Conservation (phyloP, 2,329 filamentous ascomycete genomes). For the Pseudofabraea citricarpa region DNA sequence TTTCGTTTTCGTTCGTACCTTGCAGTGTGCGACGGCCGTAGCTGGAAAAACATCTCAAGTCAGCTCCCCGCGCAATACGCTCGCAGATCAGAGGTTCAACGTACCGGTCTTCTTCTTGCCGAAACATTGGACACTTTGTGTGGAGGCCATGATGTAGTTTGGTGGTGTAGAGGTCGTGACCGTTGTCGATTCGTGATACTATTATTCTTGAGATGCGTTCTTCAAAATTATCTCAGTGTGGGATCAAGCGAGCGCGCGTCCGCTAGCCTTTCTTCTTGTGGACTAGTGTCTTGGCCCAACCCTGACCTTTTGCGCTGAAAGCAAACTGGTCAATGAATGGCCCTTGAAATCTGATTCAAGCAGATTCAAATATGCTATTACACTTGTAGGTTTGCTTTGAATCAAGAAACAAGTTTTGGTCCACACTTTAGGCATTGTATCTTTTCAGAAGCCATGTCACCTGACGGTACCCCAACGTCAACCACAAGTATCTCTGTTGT, state of each 20-base stretch:
- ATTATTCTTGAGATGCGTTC: background rate
- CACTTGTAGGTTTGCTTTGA: too few relatives aligned
- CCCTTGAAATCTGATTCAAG: too few relatives aligned
- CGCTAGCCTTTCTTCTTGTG: background rate
- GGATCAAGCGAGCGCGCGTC: background rate
- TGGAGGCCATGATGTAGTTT: slow-evolving; percentile 44
- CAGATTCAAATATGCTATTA: too few relatives aligned
- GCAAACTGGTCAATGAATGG: too few relatives aligned
- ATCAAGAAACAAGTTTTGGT: too few relatives aligned
- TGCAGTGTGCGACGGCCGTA: slow-evolving; percentile 72
- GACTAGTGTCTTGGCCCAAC: too few relatives aligned
- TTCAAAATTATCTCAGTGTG: background rate
- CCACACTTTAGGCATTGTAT: too few relatives aligned
- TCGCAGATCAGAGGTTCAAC: slow-evolving; percentile 4
- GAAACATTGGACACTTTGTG: slow-evolving; percentile 94
- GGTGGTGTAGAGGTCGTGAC: slow-evolving; percentile 3
- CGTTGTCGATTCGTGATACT: background rate
- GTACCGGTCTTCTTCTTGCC: slow-evolving; percentile 82
- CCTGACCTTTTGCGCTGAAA: too few relatives aligned
- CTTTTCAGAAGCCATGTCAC: too few relatives aligned
- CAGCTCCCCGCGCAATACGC: too few relatives aligned
- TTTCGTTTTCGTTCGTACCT: slow-evolving; percentile 45
- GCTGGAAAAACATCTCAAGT: slow-evolving; percentile 42
- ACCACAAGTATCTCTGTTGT: too few relatives aligned
- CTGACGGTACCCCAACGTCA: too few relatives aligned